phyloP scores from a whole-genome alignment of 2,329 filamentous ascomycete genomes.

The Trichoderma arundinaceum region DNA sequence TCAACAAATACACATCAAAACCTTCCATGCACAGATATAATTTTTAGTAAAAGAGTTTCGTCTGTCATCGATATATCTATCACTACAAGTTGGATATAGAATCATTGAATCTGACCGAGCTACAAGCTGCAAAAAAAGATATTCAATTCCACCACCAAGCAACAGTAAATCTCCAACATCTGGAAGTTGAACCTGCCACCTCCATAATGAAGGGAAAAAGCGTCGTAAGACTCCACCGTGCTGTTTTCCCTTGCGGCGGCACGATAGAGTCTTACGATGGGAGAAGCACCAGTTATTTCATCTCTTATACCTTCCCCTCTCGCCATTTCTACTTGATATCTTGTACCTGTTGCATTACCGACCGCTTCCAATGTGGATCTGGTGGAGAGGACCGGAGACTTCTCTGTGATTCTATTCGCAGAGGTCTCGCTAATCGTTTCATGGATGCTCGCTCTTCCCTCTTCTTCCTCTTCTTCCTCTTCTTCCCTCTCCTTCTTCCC shows the following conservation, averaged over 20 bases:
- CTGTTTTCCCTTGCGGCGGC: not conserved
- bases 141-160: not conserved
- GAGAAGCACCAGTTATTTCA: no score
- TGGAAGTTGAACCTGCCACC: not conserved
- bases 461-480: not conserved
- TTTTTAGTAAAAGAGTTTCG: not conserved
- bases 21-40: fast-evolving
- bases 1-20: not conserved
- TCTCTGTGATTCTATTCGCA: not conserved
- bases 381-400: not conserved
- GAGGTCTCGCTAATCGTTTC: not conserved
- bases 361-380: not conserved
- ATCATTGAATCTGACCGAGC: not conserved
- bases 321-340: not conserved
- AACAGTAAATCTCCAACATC: not conserved
- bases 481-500: not conserved
- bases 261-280: constrained; percentile 4
- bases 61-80: not conserved
- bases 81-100: not conserved
- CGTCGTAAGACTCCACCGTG: not conserved
- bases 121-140: not conserved
- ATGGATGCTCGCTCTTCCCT: not conserved
- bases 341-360: not conserved
- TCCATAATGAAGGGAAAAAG: not conserved
- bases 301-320: not conserved